Base-by-base conservation (phyloP, 1,284 basidiomycete species). In the Ganoderma sinense region DNA sequence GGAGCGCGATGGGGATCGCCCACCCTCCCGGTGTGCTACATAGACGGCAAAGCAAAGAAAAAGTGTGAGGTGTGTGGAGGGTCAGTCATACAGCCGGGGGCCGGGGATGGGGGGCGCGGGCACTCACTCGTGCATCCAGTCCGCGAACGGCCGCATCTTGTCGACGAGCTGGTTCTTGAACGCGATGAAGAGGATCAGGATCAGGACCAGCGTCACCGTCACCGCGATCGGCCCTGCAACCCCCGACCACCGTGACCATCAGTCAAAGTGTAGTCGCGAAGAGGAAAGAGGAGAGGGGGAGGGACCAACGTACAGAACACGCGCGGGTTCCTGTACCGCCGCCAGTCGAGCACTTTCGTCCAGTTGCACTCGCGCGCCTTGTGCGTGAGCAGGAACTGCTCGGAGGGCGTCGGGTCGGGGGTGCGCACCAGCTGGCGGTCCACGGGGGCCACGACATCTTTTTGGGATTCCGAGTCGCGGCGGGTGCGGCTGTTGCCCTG, bases 1-100 rank as follows among this genome's bases (percentile, higher is more conserved):
- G 83, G 64, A 95, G 84, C 59, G 82, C 93, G 60, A 97, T 94
- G 1, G 95, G 95, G 58, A 97, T 94, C 18, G 92, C 78, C 91
- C 91, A 97, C 20, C 96, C 95, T 40, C 71, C 78, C 3, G 77
- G 77, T 20, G 79, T 71, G 45, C 80, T 81, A 64, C 11, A 20
- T 36, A 23, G n/a, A 33, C 20, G 6, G 18, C 10, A 14, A 48
- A 48, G 7, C 10, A 10, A 5, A 48, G 7, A n/a, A 48, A 7
- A n/a, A n/a, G n/a, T n/a, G 20, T 8, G 45, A 0, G 23, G n/a
- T 10, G 45, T 10, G 23, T 16, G n/a, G 45, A 48, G 20, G 41
- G 51, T 53, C 51, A 53, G 36, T n/a, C n/a, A n/a, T n/a, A 20
- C 43, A n/a, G 43, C 8, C 3, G 7, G 20, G n/a, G n/a, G n/a